Evolutionary conservation across 2,329 filamentous ascomycete species (phyloP).

Genomic region (Epichloe sylvatica): DNA sequence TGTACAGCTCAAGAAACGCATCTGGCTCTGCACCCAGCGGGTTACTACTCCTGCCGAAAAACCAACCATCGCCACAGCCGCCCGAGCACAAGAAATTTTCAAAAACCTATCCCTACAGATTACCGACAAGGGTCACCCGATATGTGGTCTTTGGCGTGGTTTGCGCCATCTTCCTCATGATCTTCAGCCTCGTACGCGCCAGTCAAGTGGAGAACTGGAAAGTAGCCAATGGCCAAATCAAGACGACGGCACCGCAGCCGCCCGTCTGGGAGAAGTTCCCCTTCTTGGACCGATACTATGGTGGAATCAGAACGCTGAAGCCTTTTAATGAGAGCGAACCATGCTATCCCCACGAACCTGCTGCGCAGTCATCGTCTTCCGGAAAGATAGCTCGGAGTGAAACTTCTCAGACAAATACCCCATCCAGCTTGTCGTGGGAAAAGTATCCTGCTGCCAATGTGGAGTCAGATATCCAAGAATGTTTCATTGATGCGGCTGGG

Average conservation of each 20-base stretch:
- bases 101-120: slow-evolving; percentile 36
- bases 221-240: slow-evolving; percentile 37
- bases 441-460: slow-evolving; percentile 25
- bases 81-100: slow-evolving; percentile 10
- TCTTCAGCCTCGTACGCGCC: slow-evolving; percentile 59
- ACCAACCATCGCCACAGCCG: background rate
- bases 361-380: slow-evolving; percentile 7
- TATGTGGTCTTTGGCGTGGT: slow-evolving; percentile 65
- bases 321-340: slow-evolving; percentile 52
- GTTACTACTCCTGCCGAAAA: slow-evolving; percentile 30
- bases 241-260: slow-evolving; percentile 41
- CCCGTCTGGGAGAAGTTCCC: slow-evolving; percentile 72
- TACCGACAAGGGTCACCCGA: slow-evolving; percentile 60
- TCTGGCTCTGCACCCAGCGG: slow-evolving; percentile 30
- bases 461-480: slow-evolving; percentile 47
- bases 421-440: slow-evolving; percentile 20
- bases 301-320: slow-evolving; percentile 63
- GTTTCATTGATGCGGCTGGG: slow-evolving; percentile 59
- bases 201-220: slow-evolving; percentile 56
- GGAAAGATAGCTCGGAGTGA: slow-evolving; percentile 9
- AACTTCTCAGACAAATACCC: slow-evolving; percentile 2
- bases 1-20: slow-evolving; percentile 40
- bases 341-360: slow-evolving; percentile 64
- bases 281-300: slow-evolving; percentile 80
- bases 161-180: slow-evolving; percentile 58